phyloP scores from a whole-genome alignment of 495 filamentous ascomycete genomes.

The Achaetomiella virescens region DNA sequence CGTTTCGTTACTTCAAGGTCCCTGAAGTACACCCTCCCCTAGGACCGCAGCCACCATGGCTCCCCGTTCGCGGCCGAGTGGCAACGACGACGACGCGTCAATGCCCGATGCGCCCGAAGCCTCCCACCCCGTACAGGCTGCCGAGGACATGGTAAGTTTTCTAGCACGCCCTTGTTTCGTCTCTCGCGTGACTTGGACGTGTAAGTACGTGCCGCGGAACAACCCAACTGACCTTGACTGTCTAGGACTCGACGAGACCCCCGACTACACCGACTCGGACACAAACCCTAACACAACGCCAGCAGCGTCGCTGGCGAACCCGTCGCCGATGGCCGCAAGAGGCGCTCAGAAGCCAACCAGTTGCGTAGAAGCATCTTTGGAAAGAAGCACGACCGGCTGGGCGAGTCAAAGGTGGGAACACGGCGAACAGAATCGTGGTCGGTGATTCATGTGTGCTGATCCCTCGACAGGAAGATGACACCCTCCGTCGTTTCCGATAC shows the following conservation, averaged over 20 bases:
- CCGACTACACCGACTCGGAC: constrained; percentile 84
- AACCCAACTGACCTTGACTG: not conserved
- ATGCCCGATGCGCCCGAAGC: constrained; percentile 57
- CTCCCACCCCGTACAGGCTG: constrained; percentile 18
- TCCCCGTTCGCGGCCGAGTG: constrained; percentile 46
- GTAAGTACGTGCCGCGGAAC: too few relatives aligned
- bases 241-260: constrained; percentile 69
- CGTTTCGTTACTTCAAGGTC: constrained; percentile 33
- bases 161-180: not conserved
- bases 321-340: constrained; percentile 69
- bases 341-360: constrained; percentile 75
- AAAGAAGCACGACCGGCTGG: constrained; percentile 86
- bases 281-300: constrained; percentile 85
- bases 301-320: constrained; percentile 78
- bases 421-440: not conserved
- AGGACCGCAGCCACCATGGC: constrained; percentile 46
- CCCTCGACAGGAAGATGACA: constrained; percentile 77
- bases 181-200: not conserved
- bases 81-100: constrained; percentile 47
- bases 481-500: constrained; percentile 90
- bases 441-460: constrained; percentile 9
- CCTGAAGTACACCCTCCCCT: constrained; percentile 14
- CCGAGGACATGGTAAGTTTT: constrained; percentile 44
- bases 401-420: constrained; percentile 74
- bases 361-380: constrained; percentile 85